Conservation (phyloP, 495 filamentous ascomycete species). For the Podospora didyma region DNA sequence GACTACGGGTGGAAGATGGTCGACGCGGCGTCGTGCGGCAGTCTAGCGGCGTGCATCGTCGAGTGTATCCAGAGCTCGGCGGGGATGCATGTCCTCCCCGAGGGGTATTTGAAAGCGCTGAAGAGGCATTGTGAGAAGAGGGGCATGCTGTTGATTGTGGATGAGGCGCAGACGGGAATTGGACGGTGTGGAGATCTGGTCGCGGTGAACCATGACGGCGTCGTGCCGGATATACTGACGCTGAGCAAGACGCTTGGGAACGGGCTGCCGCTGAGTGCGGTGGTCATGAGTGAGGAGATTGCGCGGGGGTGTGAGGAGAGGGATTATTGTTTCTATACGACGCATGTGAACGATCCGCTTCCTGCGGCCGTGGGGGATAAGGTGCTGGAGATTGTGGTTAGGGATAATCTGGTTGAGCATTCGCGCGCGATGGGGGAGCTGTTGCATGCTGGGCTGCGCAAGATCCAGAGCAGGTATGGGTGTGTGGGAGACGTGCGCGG, state of each 20-base stretch:
- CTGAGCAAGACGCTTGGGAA: conserved; percentile 54
- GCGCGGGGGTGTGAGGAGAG: conserved; percentile 33
- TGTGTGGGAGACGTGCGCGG: conserved; percentile 56
- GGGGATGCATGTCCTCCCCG: conserved; percentile 45
- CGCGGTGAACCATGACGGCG: conserved; percentile 44
- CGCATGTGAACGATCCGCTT: conserved; percentile 51
- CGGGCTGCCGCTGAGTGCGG: conserved; percentile 49
- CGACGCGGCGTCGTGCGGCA: conserved; percentile 49
- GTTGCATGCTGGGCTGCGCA: conserved; percentile 38
- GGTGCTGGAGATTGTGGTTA: conserved; percentile 51
- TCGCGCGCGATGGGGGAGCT: conserved; percentile 37
- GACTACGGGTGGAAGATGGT: conserved; percentile 52
- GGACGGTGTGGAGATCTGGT: conserved; percentile 50
- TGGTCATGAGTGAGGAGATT: conserved; percentile 47
- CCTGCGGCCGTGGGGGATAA: conserved; percentile 53
- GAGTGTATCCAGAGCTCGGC: conserved; percentile 52
- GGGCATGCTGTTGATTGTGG: conserved; percentile 51
- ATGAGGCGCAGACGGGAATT: conserved; percentile 54
- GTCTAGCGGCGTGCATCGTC: conserved; percentile 52
- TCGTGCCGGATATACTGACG: conserved; percentile 51
- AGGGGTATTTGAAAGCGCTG: conserved; percentile 44
- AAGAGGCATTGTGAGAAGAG: conserved; percentile 44
- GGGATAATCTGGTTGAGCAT: conserved; percentile 42
- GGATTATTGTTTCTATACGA: conserved; percentile 37
- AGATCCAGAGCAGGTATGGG: conserved; percentile 42